Evolutionary conservation across 2,329 filamentous ascomycete species (phyloP).

Genomic region (Leptographium wingfieldii): DNA sequence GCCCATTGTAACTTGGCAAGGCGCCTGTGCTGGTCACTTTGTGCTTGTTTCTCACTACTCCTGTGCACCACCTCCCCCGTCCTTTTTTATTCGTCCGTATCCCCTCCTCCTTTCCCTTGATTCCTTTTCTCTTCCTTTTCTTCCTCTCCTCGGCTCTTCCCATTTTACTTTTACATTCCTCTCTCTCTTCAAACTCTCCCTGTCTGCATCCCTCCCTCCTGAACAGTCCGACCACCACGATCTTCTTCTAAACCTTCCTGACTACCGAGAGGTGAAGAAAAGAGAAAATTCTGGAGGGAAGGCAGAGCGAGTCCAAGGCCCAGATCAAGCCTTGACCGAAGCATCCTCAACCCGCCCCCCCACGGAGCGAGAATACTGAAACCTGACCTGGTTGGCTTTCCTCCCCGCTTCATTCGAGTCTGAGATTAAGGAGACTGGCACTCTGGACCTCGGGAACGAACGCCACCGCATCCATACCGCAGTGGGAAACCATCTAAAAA

Average conservation of each 20-base stretch:
- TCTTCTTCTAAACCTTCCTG: background rate
- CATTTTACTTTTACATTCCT: background rate
- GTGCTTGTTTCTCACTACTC: constrained; percentile 21
- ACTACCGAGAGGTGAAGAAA: background rate
- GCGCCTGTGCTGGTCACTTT: constrained; percentile 3
- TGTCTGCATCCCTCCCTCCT: background rate
- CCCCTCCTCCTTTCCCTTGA: constrained; percentile 20
- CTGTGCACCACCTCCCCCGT: constrained; percentile 23
- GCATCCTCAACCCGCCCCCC: background rate
- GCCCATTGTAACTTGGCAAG: background rate
- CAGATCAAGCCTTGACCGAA: background rate
- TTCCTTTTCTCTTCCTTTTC: constrained; percentile 16
- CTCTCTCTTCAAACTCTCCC: constrained; percentile 1
- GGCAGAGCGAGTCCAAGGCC: background rate
- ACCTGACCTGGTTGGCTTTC: background rate
- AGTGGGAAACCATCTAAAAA: background rate
- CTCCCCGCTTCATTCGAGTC: background rate
- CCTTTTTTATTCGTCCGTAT: constrained; percentile 21
- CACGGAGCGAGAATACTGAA: background rate
- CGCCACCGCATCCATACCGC: background rate
- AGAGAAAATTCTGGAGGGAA: background rate
- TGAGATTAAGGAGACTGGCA: background rate
- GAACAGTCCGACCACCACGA: constrained; percentile 3
- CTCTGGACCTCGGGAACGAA: background rate
- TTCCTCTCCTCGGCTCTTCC: background rate